Evolutionary conservation across 140 eudicot genomes (phyloP), one percentile per base, ranked within the genome.

Genomic region (Flaveria floridana): DNA sequence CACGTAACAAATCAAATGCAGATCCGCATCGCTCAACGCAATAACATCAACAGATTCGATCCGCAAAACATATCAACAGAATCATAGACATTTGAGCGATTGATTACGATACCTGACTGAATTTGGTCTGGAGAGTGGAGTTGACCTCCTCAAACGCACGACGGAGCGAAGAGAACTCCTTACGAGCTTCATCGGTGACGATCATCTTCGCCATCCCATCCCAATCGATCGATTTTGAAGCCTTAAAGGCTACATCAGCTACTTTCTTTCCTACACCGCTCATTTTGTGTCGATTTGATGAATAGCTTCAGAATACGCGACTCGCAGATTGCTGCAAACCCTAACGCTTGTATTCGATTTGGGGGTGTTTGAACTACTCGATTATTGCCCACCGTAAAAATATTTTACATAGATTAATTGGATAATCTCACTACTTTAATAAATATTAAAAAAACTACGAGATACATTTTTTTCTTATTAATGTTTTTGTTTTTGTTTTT

Each of bases 141-240:
- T 93, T 93, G 87, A 90, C 97, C 25, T 93, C 98, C 44, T 90
- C 94, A 51, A 93, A 93, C 55, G 96, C 85, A 76, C 97, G 96
- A 70, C 99, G 99, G 71, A 94, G 99, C 18, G 81, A 65, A 23
- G 76, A 70, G 72, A 94, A 90, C 89, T 93, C 97, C 80, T 79
- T 83, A 73, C 96, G 93, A 79, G 99, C 99, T 71, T 93, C 99
- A 20, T 88, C 94, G 88, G 99, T 78, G 79, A 88, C 89, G 78
- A 93, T 71, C 74, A 90, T 82, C 84, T 90, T 93, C 6, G 97
- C 97, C 98, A 93, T 90, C 0, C 96, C 97, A 8, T 93, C 97
- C 98, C 98, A 90, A 78, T 93, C 96, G 79, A 93, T 93, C 37
- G 72, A 79, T 87, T 81, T 90, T 4, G 89, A 87, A n/a, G 97